phyloP scores from a whole-genome alignment of 1,284 basidiomycete genomes.

The Tetrapyrgos nigripes region DNA sequence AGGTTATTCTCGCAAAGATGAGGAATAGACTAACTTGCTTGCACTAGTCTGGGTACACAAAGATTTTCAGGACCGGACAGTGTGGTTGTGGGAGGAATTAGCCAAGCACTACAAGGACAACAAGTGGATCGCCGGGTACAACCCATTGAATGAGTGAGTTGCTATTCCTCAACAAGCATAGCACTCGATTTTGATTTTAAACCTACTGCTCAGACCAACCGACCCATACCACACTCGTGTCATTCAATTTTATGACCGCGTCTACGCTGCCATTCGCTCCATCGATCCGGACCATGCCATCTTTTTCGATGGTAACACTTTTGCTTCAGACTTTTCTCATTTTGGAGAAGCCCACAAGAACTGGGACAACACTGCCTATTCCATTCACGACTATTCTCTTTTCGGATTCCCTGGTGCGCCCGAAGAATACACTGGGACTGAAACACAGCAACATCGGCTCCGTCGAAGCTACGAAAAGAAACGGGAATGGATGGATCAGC shows the following conservation, averaged over 20 bases:
- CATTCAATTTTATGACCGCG: constrained; percentile 61
- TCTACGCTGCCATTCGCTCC: constrained; percentile 63
- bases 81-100: constrained; percentile 69
- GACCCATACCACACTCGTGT: constrained; percentile 56
- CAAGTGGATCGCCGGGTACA: constrained; percentile 70
- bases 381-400: constrained; percentile 77
- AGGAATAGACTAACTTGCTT: neutral
- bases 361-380: constrained; percentile 73
- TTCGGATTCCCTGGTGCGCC: constrained; percentile 64
- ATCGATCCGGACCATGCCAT: constrained; percentile 66
- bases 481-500: constrained; percentile 69
- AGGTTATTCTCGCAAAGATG: neutral
- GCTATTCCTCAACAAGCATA: neutral
- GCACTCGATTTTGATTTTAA: neutral
- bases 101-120: constrained; percentile 67
- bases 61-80: constrained; percentile 70
- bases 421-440: constrained; percentile 58
- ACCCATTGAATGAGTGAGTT: constrained; percentile 73
- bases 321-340: constrained; percentile 68
- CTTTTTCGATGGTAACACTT: constrained; percentile 72
- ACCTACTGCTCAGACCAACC: constrained; percentile 41
- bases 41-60: constrained; percentile 64
- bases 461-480: constrained; percentile 68
- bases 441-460: constrained; percentile 59
- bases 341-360: constrained; percentile 57